A percentile compares a stretch with the other conserved stretches of the same genome.
Evolutionary conservation across 768 basidiomycete species (phyloP).

Genomic region (Fibroporia radiculosa): DNA sequence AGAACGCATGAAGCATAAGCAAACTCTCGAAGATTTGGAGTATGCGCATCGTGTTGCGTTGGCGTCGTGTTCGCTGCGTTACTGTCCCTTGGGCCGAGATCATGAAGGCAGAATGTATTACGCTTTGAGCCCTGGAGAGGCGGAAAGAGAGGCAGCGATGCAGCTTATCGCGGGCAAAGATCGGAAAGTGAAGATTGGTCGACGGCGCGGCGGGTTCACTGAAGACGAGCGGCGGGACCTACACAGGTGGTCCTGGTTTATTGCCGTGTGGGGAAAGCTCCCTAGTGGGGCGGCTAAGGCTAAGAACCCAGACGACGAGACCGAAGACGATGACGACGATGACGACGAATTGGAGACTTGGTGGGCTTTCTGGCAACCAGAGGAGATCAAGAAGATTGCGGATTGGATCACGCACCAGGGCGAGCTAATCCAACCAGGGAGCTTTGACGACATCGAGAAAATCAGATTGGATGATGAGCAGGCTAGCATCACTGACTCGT

Average conservation of each 20-base stretch:
- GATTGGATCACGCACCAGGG: conserved; percentile 55
- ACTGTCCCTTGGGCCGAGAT: conserved; percentile 60
- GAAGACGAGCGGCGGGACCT: conserved; percentile 45
- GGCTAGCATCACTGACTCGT: conserved; percentile 1
- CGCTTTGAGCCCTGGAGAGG: conserved; percentile 50
- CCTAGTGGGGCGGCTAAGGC: conserved; percentile 26
- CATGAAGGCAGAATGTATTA: conserved; percentile 61
- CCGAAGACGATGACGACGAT: conserved; percentile 22
- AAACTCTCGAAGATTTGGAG: conserved; percentile 42
- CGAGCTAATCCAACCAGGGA: conserved; percentile 27
- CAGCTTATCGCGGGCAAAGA: conserved; percentile 23
- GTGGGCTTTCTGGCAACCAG: conserved; percentile 69
- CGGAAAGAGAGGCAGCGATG: conserved; percentile 45
- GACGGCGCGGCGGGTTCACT: conserved; percentile 30
- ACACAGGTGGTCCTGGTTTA: conserved; percentile 66
- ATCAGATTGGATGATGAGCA: not conserved
- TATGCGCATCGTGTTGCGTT: conserved; percentile 43
- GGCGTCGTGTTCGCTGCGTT: conserved; percentile 43
- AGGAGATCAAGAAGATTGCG: conserved; percentile 56
- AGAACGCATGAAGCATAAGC: conserved; percentile 39
- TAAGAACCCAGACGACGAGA: conserved; percentile 18
- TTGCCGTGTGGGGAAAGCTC: conserved; percentile 66
- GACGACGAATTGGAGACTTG: conserved; percentile 45
- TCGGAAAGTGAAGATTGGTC: conserved; percentile 31
- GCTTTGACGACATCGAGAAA: not conserved